Evolutionary conservation across 139 green algal species (phyloP).

Genomic region (Chlorella sp.): DNA sequence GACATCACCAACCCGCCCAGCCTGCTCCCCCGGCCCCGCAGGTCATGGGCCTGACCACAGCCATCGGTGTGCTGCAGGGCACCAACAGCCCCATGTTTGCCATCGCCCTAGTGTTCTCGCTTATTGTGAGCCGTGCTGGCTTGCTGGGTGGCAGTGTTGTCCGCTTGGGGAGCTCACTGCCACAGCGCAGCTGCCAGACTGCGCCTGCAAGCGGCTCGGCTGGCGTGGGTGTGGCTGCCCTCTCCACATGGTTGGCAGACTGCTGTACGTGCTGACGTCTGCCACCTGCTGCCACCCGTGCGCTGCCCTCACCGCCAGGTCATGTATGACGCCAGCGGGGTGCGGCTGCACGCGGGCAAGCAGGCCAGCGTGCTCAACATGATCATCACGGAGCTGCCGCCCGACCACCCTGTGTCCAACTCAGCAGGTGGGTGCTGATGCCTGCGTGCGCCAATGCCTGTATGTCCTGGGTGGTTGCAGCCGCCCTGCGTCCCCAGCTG

Average conservation of each 20-base stretch:
- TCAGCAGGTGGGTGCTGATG: background rate
- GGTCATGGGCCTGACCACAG: constrained; percentile 72
- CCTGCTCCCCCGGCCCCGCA: background rate
- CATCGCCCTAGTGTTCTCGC: constrained; percentile 66
- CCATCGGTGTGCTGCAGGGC: constrained; percentile 67
- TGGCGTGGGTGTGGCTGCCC: background rate
- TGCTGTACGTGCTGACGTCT: background rate
- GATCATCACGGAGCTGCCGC: constrained; percentile 81
- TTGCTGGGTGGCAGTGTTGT: background rate
- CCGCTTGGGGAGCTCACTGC: too few species aligned
- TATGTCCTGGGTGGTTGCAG: too few species aligned
- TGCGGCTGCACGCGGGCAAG: constrained; percentile 93
- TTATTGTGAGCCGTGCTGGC: constrained; percentile 56
- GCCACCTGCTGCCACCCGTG: background rate
- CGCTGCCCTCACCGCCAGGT: constrained; percentile 27
- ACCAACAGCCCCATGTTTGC: constrained; percentile 72
- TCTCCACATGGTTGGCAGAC: background rate
- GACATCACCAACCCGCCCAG: background rate
- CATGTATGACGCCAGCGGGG: constrained; percentile 95
- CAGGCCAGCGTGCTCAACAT: constrained; percentile 96
- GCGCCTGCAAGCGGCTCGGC: background rate
- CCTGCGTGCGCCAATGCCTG: too few species aligned
- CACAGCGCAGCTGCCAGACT: background rate
- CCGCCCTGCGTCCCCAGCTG: too few species aligned
- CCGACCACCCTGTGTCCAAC: constrained; percentile 72